Conservation (phyloP, 2,329 filamentous ascomycete genomes). For the Stemphylium lycopersici region DNA sequence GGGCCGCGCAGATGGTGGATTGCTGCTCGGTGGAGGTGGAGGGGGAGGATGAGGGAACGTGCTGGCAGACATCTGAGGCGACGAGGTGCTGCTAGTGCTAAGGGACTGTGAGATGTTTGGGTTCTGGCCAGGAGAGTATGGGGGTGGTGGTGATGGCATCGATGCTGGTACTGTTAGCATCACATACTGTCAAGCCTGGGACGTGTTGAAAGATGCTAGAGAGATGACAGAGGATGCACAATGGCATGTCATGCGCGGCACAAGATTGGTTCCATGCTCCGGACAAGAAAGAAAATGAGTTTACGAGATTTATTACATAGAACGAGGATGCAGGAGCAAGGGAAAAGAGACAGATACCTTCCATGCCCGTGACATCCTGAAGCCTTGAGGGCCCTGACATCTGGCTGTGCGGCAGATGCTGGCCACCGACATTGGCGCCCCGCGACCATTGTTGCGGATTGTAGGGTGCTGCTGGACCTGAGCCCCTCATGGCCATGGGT, state of each 20-base stretch:
- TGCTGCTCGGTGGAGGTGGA: conserved; percentile 32
- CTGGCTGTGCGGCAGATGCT: conserved; percentile 44
- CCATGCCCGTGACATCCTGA: conserved; percentile 55
- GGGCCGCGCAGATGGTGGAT: conserved; percentile 37
- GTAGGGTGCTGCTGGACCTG: conserved; percentile 48
- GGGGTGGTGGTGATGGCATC: conserved; percentile 58
- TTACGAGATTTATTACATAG: conserved; percentile 2
- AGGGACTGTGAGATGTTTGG: conserved; percentile 45
- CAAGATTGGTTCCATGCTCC: neutral
- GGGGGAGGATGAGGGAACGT: conserved; percentile 48
- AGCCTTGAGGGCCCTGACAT: conserved; percentile 38
- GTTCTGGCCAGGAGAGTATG: conserved; percentile 55
- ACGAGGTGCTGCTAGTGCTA: conserved; percentile 32
- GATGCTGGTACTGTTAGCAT: conserved; percentile 45
- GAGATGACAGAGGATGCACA: neutral
- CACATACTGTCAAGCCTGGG: conserved; percentile 6
- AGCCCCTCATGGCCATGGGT: conserved; percentile 45
- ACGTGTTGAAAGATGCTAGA: conserved; percentile 1
- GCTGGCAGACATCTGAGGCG: conserved; percentile 45
- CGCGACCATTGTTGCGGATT: conserved; percentile 59
- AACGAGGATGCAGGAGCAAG: conserved; percentile 1
- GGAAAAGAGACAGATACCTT: conserved; percentile 47
- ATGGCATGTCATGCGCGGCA: neutral
- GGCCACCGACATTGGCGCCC: conserved; percentile 46
- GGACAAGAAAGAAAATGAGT: neutral